phyloP scores from a whole-genome alignment of 345 rosid species.

The Adansonia digitata region DNA sequence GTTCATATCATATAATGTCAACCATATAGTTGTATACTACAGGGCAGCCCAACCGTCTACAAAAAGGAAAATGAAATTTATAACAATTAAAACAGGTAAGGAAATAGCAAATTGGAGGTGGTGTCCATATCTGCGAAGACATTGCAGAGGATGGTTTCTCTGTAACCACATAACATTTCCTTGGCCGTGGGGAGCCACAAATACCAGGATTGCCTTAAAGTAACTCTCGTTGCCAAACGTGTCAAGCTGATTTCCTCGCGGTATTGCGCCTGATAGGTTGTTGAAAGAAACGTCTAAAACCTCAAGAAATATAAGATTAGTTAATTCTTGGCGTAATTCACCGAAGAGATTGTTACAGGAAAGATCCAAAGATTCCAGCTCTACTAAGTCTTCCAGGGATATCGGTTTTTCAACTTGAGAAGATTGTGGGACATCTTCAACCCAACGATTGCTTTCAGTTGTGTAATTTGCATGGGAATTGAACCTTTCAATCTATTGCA shows the following conservation, averaged over 20 bases:
- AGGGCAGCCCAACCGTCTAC: too few species aligned
- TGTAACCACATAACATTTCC: background rate
- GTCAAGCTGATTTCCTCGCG: background rate
- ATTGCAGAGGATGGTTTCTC: too few species aligned
- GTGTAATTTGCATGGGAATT: constrained; percentile 3
- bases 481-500: constrained; percentile 12
- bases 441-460: fast-evolving
- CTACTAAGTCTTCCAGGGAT: background rate
- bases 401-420: background rate
- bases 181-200: background rate
- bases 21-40: too few species aligned
- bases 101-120: background rate
- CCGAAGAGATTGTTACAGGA: constrained; percentile 6
- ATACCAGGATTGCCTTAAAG: background rate
- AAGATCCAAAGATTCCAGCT: background rate
- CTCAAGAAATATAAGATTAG: fast-evolving
- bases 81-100: background rate
- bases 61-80: background rate
- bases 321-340: background rate
- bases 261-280: constrained; percentile 12
- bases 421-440: constrained; percentile 14
- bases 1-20: too few species aligned
- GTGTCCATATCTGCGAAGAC: background rate
- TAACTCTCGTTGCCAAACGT: background rate
- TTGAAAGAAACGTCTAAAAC: background rate